Evolutionary conservation across 106 monocot genomes (phyloP).

Genomic region (Platanthera guangdongensis): DNA sequence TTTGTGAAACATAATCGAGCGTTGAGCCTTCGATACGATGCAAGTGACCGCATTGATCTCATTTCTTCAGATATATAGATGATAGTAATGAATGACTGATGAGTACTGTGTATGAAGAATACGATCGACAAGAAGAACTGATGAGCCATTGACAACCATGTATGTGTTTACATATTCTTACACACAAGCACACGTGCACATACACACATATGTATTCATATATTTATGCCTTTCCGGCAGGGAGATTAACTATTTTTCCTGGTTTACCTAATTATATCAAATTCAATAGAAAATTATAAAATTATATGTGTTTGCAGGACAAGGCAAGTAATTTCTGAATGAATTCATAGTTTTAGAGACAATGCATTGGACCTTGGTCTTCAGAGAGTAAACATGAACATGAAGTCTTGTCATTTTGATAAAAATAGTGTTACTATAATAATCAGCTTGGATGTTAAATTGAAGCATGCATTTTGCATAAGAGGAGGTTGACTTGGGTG

Average conservation of each 20-base stretch:
- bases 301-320: not conserved
- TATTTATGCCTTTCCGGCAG: no score
- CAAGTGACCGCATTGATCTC: no score
- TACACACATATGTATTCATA: no score
- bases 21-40: no score
- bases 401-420: not conserved
- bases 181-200: no score
- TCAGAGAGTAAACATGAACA: not conserved
- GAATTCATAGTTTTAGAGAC: not conserved
- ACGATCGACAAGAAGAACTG: no score
- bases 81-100: no score
- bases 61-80: no score
- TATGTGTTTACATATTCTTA: no score
- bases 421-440: not conserved
- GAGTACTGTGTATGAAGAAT: no score
- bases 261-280: not conserved
- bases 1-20: no score
- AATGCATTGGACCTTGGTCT: not conserved
- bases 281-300: not conserved
- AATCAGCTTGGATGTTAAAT: not conserved
- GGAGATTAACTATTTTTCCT: not conserved
- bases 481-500: conserved; percentile 31
- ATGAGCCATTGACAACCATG: no score
- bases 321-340: not conserved
- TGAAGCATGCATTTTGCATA: conserved; percentile 6